Evolutionary conservation across 257 asterid genomes (phyloP).

Genomic region (Ballota nigra): DNA sequence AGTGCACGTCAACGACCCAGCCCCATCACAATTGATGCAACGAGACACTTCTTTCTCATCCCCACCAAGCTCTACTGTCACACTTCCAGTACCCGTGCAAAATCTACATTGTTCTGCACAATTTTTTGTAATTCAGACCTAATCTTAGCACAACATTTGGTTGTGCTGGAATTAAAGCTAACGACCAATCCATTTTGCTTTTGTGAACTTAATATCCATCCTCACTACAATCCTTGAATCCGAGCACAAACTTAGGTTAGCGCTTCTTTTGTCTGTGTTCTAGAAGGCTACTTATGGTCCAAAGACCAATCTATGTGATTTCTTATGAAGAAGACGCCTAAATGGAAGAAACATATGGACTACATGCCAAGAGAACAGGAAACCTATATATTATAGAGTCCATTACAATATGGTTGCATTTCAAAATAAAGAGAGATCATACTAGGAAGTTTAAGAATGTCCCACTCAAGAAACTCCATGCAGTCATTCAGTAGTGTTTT

Average conservation of each 20-base stretch:
- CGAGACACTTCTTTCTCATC: conserved; percentile 71
- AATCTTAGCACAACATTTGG: neutral
- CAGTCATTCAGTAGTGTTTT: conserved; percentile 1
- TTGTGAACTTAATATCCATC: neutral
- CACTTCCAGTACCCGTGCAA: conserved; percentile 78
- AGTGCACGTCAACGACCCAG: conserved; percentile 89
- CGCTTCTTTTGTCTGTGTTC: neutral
- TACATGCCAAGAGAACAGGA: neutral
- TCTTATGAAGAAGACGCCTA: neutral
- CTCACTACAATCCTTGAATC: neutral
- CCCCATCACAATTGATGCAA: conserved; percentile 89
- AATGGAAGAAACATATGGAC: neutral
- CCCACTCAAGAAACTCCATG: neutral
- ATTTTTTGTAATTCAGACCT: neutral
- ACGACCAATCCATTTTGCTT: neutral
- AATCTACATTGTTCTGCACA: conserved; percentile 80
- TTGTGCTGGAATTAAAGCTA: neutral
- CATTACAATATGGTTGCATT: neutral
- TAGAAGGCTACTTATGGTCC: neutral
- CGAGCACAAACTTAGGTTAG: neutral
- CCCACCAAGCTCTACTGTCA: conserved; percentile 80
- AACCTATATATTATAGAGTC: neutral
- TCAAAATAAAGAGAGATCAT: neutral
- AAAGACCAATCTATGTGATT: neutral
- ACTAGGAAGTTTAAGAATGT: neutral